phyloP scores from a whole-genome alignment of 2,329 filamentous ascomycete genomes.

The Aspergillus ruber region DNA sequence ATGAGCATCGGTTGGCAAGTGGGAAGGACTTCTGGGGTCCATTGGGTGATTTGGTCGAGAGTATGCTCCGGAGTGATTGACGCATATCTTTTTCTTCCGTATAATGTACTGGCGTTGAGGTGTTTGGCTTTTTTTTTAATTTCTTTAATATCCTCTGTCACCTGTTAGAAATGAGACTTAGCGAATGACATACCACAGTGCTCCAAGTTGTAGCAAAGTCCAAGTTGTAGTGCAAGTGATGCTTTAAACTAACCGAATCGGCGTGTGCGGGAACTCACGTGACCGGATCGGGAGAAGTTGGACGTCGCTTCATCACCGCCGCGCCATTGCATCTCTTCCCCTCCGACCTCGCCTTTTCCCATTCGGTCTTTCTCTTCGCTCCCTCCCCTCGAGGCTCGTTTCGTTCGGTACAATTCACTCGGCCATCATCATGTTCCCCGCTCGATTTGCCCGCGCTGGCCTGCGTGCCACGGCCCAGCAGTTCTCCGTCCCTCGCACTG shows the following conservation, averaged over 20 bases:
- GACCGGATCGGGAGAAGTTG: constrained; percentile 22
- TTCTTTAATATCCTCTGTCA: neutral
- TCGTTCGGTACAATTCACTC: constrained; percentile 16
- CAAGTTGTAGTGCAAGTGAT: neutral
- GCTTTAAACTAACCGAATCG: constrained; percentile 12
- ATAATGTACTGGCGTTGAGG: constrained; percentile 11
- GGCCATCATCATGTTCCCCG: constrained; percentile 47
- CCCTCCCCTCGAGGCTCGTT: constrained; percentile 7
- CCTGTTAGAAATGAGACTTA: too few species aligned
- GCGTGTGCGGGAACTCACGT: constrained; percentile 23
- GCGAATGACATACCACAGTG: neutral
- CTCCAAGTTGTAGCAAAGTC: neutral
- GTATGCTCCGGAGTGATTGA: constrained; percentile 90
- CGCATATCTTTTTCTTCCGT: neutral
- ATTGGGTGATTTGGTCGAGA: constrained; percentile 90
- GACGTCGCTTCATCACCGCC: constrained; percentile 14
- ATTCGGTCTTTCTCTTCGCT: constrained; percentile 2
- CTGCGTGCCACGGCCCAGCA: constrained; percentile 48
- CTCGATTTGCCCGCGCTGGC: constrained; percentile 51
- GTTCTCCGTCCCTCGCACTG: constrained; percentile 35
- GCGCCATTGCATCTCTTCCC: constrained; percentile 7
- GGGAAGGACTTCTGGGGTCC: constrained; percentile 98
- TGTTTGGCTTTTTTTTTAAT: constrained; percentile 4
- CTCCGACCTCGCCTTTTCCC: constrained; percentile 19
- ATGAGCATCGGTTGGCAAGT: constrained; percentile 86